phyloP scores from a whole-genome alignment of 768 basidiomycete species.

The Collybia mongolica region DNA sequence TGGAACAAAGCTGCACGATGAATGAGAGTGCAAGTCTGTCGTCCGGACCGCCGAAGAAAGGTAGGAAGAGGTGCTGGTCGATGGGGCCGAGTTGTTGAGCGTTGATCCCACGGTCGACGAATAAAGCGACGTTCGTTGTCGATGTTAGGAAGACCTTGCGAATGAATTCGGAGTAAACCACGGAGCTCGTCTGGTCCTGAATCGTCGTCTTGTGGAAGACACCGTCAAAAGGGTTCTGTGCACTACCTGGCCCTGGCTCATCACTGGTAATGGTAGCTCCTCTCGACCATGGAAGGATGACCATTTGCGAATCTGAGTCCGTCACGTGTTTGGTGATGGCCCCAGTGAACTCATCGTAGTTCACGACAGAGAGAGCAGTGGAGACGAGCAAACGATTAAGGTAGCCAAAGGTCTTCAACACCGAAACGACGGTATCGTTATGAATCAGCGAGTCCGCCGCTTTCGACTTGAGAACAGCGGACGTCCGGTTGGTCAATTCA shows the following conservation, averaged over 20 bases:
- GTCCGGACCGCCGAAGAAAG: constrained; percentile 95
- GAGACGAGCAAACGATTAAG: constrained; percentile 67
- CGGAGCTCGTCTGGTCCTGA: constrained; percentile 50
- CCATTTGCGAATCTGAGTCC: constrained; percentile 62
- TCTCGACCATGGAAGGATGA: constrained; percentile 84
- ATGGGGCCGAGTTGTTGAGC: constrained; percentile 20
- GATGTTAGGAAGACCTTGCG: constrained; percentile 76
- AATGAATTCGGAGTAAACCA: constrained; percentile 80
- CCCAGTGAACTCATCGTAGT: constrained; percentile 68
- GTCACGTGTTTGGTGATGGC: constrained; percentile 62
- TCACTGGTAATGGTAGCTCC: constrained; percentile 25
- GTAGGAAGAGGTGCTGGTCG: constrained; percentile 70
- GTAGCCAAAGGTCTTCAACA: constrained; percentile 77
- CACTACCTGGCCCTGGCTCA: constrained; percentile 25
- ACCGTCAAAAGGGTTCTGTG: constrained; percentile 71
- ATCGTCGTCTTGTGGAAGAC: constrained; percentile 60
- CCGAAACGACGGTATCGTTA: constrained; percentile 69
- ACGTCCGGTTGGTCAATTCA: constrained; percentile 86
- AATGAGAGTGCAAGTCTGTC: constrained; percentile 83
- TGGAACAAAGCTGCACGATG: constrained; percentile 73
- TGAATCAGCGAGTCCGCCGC: constrained; percentile 68
- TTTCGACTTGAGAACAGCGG: constrained; percentile 81
- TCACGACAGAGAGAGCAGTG: constrained; percentile 73
- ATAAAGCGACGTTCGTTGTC: constrained; percentile 78
- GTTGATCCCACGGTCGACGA: constrained; percentile 70